These are phyloP conservation scores for Calonectria pseudoturangicola DNA, from an alignment of 2,329 filamentous ascomycete species.

Conservation along the genomic window DNA sequence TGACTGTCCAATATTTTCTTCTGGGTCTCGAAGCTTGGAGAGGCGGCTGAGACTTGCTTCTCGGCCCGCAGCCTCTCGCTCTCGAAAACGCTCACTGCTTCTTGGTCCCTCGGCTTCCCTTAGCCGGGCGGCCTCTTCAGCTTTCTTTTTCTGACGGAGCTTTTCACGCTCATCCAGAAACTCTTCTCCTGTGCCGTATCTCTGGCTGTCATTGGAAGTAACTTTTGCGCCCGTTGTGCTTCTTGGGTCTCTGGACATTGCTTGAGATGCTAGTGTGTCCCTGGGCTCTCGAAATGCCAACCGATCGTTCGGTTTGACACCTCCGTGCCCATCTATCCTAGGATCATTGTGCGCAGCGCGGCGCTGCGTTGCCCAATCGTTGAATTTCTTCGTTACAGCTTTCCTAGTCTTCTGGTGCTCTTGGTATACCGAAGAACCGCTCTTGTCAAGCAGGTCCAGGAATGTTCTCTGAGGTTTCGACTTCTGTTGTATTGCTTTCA, in stretches of 20 bases:
- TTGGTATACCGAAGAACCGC: background rate
- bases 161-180: background rate
- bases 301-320: background rate
- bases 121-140: background rate
- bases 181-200: background rate
- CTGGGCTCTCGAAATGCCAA: background rate
- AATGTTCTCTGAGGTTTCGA: background rate
- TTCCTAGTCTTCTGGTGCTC: background rate
- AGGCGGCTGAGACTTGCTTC: background rate
- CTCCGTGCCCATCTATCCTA: background rate
- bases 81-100: background rate
- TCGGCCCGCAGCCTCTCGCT: background rate
- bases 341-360: background rate
- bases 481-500: background rate
- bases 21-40: background rate
- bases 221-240: background rate
- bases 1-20: background rate
- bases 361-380: background rate
- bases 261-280: background rate
- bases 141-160: background rate
- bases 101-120: background rate
- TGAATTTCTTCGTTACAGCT: background rate
- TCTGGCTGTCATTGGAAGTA: background rate
- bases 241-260: background rate
- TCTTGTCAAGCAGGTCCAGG: background rate